Percentiles rank a stretch among this genome's conserved stretches.
These are phyloP conservation scores for Tetrapisispora arboricola DNA, from an alignment of 805 yeast genomes.

Conservation along the genomic window DNA sequence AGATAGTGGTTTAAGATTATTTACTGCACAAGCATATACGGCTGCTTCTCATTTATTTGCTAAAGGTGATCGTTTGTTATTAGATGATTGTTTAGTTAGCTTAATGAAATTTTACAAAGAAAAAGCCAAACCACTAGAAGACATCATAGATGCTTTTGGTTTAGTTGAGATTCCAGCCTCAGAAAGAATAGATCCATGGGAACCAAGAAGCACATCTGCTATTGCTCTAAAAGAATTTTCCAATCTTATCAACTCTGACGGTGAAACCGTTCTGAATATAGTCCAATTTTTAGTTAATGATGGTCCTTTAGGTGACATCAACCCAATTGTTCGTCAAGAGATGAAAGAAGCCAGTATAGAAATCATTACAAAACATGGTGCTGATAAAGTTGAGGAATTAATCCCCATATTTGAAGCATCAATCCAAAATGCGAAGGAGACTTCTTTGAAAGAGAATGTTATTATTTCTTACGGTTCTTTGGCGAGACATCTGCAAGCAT, in stretches of 20 bases:
- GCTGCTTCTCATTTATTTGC: slow-evolving; percentile 42
- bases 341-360: slow-evolving; percentile 83
- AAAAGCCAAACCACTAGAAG: slow-evolving; percentile 64
- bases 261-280: slow-evolving; percentile 39
- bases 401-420: slow-evolving; percentile 74
- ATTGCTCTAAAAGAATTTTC: slow-evolving; percentile 50
- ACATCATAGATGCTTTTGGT: slow-evolving; percentile 71
- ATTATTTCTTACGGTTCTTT: slow-evolving; percentile 85
- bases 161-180: slow-evolving; percentile 52
- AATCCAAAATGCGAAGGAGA: slow-evolving; percentile 29
- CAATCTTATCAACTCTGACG: slow-evolving; percentile 31
- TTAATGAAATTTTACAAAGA: slow-evolving; percentile 48
- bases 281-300: slow-evolving; percentile 53
- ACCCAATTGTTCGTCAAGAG: slow-evolving; percentile 63
- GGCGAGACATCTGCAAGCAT: slow-evolving; percentile 66
- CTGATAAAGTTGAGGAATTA: slow-evolving; percentile 54
- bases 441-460: slow-evolving; percentile 62
- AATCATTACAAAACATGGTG: slow-evolving; percentile 58
- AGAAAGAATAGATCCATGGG: slow-evolving; percentile 71
- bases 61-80: slow-evolving; percentile 21
- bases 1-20: slow-evolving; percentile 60
- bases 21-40: slow-evolving; percentile 57
- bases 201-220: slow-evolving; percentile 74
- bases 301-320: slow-evolving; percentile 66
- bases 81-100: slow-evolving; percentile 28